Base-by-base conservation (phyloP, 2,329 filamentous ascomycete species). In the Ilyonectria destructans region DNA sequence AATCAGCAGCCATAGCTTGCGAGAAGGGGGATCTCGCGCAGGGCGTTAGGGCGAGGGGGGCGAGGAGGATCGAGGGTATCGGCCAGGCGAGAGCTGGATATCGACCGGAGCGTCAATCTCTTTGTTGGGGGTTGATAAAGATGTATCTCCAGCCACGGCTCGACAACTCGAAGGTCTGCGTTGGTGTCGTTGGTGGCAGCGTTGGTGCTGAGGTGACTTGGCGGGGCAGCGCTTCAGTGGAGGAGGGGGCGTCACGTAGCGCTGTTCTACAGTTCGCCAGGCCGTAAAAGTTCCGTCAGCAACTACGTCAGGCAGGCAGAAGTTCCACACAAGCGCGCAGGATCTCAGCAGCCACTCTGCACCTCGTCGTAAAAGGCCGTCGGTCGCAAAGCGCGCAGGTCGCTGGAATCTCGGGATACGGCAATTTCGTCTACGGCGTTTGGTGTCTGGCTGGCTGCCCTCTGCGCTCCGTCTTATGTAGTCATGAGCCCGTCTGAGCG, bases 1-100 rank as follows among this genome's bases (percentile, higher is more conserved):
- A 73, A 45, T 73, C 74, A 51, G 71, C 67, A 62, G 77, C 73
- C 80, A 81, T 81, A 69, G 70, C 68, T 67, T 57, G 54, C 56
- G 60, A 61, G 26, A 67, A 58, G 46, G 56, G 33, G 54, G 64
- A 65, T 67, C 59, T 40, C 40, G 64, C 57, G 40, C 52, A 64
- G 65, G 35, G 56, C 12, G 63, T 60, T 40, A 29, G 19, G 62
- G 65, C 21, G 15, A 31, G 52, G 13, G 33, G 26, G 37, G 29
- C 51, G 33, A 46, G 45, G 56, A 35, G 37, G 52, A 52, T 46
- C 26, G 33, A 66, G 43, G 40, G 40, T 10, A 31, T 51, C 63
- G 35, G 35, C 64, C 26, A 23, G 37, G 35, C 31, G 33, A 19
- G 40, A 52, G 45, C 46, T 8, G 31, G 21, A 21, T 26, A 43